Base-by-base conservation (phyloP, 2,329 filamentous ascomycete genomes). In the Colletotrichum filicis region DNA sequence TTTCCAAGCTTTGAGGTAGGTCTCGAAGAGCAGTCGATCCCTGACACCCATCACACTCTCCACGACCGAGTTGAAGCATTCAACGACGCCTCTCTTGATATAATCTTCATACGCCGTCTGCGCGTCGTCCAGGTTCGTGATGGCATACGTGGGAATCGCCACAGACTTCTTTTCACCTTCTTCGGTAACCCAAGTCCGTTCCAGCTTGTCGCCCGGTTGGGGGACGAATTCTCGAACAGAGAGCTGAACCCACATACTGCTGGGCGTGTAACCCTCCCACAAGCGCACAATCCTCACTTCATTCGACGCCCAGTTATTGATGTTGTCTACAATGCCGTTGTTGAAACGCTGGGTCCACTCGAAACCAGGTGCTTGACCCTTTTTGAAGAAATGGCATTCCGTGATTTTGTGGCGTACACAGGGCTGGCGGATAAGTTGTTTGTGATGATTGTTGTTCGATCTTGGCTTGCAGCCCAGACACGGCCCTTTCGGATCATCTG, bases 391-490 rank as follows among this genome's bases (percentile, higher is more conserved):
- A 62, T 84, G 85, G 61, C 91, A 83, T 66, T 91, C 89, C 11
- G 86, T 88, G 74, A 92, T 88, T 77, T 91, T 91, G 79, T 88
- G 88, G n/a, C 90, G 85, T 65, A 91, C 81, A 75, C 90, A 92
- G 9, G 88, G 89, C 55, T 90, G 84, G 6, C 88, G 85, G 75
- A 86, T 87, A 2, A 88, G 82, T 30, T 71, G 71, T 28, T 71
- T 73, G n/a, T 72, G 69, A 26, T 65, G 62, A 74, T 86, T 88
- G n/a, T 82, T 84, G 72, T 84, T 85, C 19, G 83, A 84, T 72
- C 86, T 90, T 4, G 71, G 70, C 70, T 84, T 84, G 79, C 90
- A 92, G 4, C 87, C 88, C 24, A 87, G 68, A 75, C 90, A 92
- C 7, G 83, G 79, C 0, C 87, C 88, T 9, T 79, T 79, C 24